These are phyloP conservation scores for Lentinula novae-zelandiae DNA, from an alignment of 1,284 basidiomycete genomes.

Conservation along the genomic window DNA sequence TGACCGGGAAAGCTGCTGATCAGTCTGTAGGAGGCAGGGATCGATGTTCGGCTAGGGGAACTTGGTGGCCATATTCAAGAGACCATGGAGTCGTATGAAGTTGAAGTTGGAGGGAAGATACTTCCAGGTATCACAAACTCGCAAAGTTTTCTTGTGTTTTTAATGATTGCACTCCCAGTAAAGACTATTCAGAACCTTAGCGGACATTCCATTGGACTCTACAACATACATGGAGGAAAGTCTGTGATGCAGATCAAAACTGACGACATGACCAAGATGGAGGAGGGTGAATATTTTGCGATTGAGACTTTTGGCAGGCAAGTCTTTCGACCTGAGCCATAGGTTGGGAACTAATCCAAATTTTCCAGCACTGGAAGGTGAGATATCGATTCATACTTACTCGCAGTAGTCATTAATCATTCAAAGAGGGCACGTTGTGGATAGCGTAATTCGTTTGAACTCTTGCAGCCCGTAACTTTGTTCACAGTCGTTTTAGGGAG, in stretches of 20 bases:
- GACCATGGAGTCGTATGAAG: conserved; percentile 99
- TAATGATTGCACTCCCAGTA: conserved; percentile 43
- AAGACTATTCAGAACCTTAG: conserved; percentile 90
- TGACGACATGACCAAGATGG: conserved; percentile 93
- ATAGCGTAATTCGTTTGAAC: conserved; percentile 51
- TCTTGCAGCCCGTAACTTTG: background rate
- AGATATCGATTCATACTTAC: background rate
- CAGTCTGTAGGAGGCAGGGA: conserved; percentile 81
- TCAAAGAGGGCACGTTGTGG: conserved; percentile 90
- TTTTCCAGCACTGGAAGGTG: background rate
- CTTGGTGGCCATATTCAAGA: conserved; percentile 93
- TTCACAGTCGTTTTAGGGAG: conserved; percentile 53
- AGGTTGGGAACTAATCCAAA: background rate
- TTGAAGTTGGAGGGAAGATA: conserved; percentile 84
- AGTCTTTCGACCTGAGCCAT: background rate
- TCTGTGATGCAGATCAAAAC: conserved; percentile 90
- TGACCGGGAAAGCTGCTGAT: conserved; percentile 1
- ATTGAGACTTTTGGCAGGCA: conserved; percentile 91
- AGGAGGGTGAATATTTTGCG: conserved; percentile 86
- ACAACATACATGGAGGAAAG: conserved; percentile 89
- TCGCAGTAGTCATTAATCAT: background rate
- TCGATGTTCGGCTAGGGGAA: conserved; percentile 93
- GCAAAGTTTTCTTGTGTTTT: background rate
- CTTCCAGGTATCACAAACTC: conserved; percentile 65
- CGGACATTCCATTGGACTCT: conserved; percentile 87